These are phyloP conservation scores for Phytophthora agathidicida DNA, from an alignment of 352 stramenopile genomes.

Conservation along the genomic window DNA sequence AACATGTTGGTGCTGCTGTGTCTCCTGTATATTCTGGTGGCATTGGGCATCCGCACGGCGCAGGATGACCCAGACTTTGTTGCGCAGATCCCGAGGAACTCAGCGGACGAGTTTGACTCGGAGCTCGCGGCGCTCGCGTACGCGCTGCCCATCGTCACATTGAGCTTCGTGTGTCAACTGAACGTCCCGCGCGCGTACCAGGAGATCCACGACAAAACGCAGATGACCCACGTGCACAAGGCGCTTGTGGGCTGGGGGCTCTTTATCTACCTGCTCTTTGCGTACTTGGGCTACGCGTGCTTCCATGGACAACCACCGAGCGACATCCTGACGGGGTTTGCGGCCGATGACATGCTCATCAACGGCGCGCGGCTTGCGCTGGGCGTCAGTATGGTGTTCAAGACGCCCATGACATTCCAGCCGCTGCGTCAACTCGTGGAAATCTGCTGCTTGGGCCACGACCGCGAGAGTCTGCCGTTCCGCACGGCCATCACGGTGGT, in stretches of 20 bases:
- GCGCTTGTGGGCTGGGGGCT: conserved; percentile 61
- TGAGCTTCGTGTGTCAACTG: conserved; percentile 84
- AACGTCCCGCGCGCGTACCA: conserved; percentile 84
- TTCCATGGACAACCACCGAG: conserved; percentile 85
- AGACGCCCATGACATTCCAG: conserved; percentile 89
- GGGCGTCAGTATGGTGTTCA: conserved; percentile 77
- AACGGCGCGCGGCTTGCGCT: conserved; percentile 80
- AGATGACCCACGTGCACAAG: conserved; percentile 72
- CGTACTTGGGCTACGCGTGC: conserved; percentile 75
- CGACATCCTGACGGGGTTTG: conserved; percentile 84
- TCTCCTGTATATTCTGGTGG: conserved; percentile 82
- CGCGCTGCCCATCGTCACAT: conserved; percentile 77
- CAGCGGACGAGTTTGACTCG: conserved; percentile 58
- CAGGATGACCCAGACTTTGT: conserved; percentile 49
- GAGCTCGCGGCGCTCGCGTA: conserved; percentile 70
- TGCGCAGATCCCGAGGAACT: conserved; percentile 46
- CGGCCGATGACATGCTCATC: conserved; percentile 69
- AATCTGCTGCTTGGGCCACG: conserved; percentile 72
- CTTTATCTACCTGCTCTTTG: conserved; percentile 68
- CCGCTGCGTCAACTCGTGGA: conserved; percentile 79
- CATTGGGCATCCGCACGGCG: conserved; percentile 55
- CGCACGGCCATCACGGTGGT: conserved; percentile 66
- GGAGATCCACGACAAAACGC: conserved; percentile 74
- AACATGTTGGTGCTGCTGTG: conserved; percentile 82
- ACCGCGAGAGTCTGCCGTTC: conserved; percentile 75